Percentiles rank a stretch among this genome's conserved stretches.
phyloP scores from a whole-genome alignment of 2,329 filamentous ascomycete species.

The Trematosphaeria pertusa region DNA sequence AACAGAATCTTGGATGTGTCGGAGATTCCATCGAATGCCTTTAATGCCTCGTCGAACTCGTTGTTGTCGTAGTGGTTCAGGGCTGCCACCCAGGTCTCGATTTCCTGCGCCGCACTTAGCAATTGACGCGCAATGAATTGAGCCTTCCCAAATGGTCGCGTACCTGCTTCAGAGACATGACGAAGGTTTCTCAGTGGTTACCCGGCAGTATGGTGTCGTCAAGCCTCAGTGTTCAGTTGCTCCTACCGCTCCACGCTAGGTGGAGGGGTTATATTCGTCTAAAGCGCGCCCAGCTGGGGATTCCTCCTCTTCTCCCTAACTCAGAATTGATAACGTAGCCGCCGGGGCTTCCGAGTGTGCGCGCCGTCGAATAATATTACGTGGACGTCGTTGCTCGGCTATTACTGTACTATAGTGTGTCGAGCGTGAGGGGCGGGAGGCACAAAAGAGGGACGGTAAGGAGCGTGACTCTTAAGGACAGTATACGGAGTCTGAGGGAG shows the following conservation, averaged over 20 bases:
- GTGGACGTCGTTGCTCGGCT: slow-evolving; percentile 15
- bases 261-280: slow-evolving; percentile 29
- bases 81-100: slow-evolving; percentile 96
- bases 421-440: slow-evolving; percentile 1
- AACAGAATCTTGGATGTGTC: slow-evolving; percentile 99
- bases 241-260: slow-evolving; percentile 36
- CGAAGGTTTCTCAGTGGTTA: slow-evolving; percentile 44
- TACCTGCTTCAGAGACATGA: slow-evolving; percentile 60
- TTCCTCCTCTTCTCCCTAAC: slow-evolving; percentile 17
- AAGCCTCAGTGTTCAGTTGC: slow-evolving; percentile 35
- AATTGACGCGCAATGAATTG: slow-evolving; percentile 21
- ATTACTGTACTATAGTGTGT: too few relatives aligned
- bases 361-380: slow-evolving; percentile 23
- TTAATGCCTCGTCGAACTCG: slow-evolving; percentile 89
- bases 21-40: slow-evolving; percentile 82
- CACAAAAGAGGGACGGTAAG: slow-evolving; percentile 26
- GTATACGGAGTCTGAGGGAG: slow-evolving; percentile 25
- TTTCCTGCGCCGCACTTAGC: slow-evolving; percentile 71
- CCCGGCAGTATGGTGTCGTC: slow-evolving; percentile 51
- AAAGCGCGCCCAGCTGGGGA: slow-evolving; percentile 24
- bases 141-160: slow-evolving; percentile 17
- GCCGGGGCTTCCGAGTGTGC: slow-evolving; percentile 34
- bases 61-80: slow-evolving; percentile 94
- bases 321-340: slow-evolving; percentile 38
- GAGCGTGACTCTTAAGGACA: slow-evolving; percentile 27